These are phyloP conservation scores for Cryptococcus deneoformans DNA, from an alignment of 1,284 basidiomycete genomes.

Conservation along the genomic window DNA sequence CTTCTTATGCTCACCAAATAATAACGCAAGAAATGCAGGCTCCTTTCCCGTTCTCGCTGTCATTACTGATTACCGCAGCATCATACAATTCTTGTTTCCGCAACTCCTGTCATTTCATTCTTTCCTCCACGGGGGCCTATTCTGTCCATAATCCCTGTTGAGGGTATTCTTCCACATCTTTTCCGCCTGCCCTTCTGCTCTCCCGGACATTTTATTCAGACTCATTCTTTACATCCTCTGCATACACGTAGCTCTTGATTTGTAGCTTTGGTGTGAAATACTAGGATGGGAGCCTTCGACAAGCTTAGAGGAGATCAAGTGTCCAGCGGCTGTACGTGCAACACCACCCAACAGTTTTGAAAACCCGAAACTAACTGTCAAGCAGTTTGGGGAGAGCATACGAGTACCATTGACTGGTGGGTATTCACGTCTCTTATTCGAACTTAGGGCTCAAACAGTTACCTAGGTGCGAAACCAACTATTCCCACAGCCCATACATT, in stretches of 20 bases:
- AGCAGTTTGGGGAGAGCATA: conserved; percentile 38
- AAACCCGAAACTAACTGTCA: not conserved
- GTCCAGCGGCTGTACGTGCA: conserved; percentile 36
- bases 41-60: too few species aligned
- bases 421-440: not conserved
- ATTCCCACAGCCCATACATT: conserved; percentile 45
- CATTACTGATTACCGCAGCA: too few species aligned
- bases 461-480: conserved; percentile 48
- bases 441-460: not conserved
- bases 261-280: not conserved
- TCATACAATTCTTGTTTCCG: too few species aligned
- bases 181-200: not conserved
- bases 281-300: conserved; percentile 45
- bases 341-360: not conserved
- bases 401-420: conserved; percentile 39
- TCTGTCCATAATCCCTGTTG: too few species aligned
- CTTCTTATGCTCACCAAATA: too few species aligned
- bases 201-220: too few species aligned
- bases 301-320: conserved; percentile 34
- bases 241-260: too few species aligned
- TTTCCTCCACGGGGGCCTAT: too few species aligned
- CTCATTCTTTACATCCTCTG: too few species aligned
- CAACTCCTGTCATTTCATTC: too few species aligned
- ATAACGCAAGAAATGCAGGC: too few species aligned
- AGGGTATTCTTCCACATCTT: not conserved